These are phyloP conservation scores for Pythium utonaiense DNA, from an alignment of 352 stramenopile genomes.

Conservation along the genomic window DNA sequence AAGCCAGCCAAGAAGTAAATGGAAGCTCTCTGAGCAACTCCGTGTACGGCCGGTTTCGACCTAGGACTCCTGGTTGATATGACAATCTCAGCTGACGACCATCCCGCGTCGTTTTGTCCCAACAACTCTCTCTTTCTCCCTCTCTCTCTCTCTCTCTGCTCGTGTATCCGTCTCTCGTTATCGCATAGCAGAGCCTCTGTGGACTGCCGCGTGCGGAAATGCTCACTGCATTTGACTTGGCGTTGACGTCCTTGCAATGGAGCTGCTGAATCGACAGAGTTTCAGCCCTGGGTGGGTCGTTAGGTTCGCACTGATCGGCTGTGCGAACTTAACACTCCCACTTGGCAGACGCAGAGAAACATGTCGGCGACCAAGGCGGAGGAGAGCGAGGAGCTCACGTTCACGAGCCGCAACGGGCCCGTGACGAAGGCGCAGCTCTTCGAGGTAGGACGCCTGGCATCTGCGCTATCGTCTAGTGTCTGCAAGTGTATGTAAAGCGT, in stretches of 20 bases:
- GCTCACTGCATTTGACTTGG: no score
- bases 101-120: conserved; percentile 30
- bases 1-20: conserved; percentile 73
- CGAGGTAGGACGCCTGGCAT: conserved; percentile 35
- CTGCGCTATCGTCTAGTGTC: neutral
- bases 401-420: conserved; percentile 35
- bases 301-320: neutral
- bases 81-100: conserved; percentile 27
- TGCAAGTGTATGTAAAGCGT: no score
- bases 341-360: neutral
- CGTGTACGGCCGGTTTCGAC: conserved; percentile 5
- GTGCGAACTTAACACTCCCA: neutral
- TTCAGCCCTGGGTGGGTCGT: no score
- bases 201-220: no score
- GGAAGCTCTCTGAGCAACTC: neutral
- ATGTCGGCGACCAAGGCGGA: conserved; percentile 18
- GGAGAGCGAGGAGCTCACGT: conserved; percentile 31
- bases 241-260: no score
- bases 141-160: neutral
- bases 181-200: no score
- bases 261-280: no score
- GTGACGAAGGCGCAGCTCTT: conserved; percentile 69
- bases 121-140: conserved; percentile 9
- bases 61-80: conserved; percentile 14
- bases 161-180: no score